Evolutionary conservation across 2,329 filamentous ascomycete species (phyloP).

Genomic region (Diplocarpon mali): DNA sequence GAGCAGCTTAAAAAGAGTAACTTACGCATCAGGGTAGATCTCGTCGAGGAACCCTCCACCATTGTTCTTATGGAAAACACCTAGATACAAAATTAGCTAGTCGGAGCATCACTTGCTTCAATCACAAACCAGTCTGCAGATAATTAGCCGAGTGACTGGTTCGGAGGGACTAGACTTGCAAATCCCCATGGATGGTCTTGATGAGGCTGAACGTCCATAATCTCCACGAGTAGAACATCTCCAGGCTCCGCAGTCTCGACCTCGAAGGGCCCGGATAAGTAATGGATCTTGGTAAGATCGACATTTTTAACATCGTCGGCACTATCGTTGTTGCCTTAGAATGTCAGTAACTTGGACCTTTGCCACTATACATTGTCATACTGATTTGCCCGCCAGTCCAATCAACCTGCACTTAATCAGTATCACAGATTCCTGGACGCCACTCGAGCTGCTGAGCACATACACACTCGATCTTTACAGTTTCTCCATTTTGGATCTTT

Average conservation of each 20-base stretch:
- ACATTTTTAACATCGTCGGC: constrained; percentile 83
- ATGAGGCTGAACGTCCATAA: constrained; percentile 86
- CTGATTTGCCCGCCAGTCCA: constrained; percentile 70
- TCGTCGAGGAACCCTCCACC: constrained; percentile 86
- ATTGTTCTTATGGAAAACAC: constrained; percentile 60
- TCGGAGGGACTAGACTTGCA: constrained; percentile 41
- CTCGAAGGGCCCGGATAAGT: constrained; percentile 82
- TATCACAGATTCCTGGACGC: neutral
- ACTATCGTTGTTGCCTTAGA: constrained; percentile 64
- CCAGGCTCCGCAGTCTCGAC: constrained; percentile 76
- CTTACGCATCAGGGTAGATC: constrained; percentile 70
- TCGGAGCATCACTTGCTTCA: neutral
- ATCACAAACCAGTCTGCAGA: constrained; percentile 16
- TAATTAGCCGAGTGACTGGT: constrained; percentile 4
- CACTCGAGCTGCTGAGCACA: constrained; percentile 2
- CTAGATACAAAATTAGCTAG: constrained; percentile 6
- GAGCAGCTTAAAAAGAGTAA: neutral
- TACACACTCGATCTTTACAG: constrained; percentile 81
- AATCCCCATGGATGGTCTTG: constrained; percentile 84
- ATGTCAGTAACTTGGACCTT: neutral
- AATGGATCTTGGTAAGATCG: constrained; percentile 76
- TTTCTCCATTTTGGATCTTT: constrained; percentile 70
- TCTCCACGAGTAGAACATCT: constrained; percentile 70
- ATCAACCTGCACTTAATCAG: constrained; percentile 15
- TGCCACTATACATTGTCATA: constrained; percentile 26